Evolutionary conservation across 2,329 filamentous ascomycete genomes (phyloP).

Genomic region (Colletotrichum scovillei): DNA sequence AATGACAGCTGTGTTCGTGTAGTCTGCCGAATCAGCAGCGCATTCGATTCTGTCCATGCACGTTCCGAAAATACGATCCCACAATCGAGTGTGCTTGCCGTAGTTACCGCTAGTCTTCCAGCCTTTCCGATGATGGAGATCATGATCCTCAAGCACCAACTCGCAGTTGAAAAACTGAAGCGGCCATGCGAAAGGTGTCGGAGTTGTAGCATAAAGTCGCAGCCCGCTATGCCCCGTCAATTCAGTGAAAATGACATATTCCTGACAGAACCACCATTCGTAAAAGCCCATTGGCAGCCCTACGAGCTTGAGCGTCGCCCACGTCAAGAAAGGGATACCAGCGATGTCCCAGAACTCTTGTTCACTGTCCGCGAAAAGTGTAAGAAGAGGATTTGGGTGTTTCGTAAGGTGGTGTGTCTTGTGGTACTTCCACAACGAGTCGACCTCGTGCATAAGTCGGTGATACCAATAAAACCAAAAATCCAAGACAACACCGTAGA

Average conservation of each 20-base stretch:
- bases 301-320: conserved; percentile 45
- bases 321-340: conserved; percentile 53
- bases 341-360: conserved; percentile 56
- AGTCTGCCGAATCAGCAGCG: conserved; percentile 45
- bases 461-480: conserved; percentile 59
- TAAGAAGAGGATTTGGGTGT: conserved; percentile 55
- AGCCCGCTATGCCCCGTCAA: conserved; percentile 52
- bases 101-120: conserved; percentile 52
- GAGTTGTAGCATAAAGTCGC: conserved; percentile 48
- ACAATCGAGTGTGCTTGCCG: conserved; percentile 51
- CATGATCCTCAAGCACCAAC: conserved; percentile 55
- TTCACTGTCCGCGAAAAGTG: conserved; percentile 53
- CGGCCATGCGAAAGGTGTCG: conserved; percentile 48
- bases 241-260: conserved; percentile 55
- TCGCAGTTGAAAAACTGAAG: conserved; percentile 47
- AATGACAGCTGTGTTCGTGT: conserved; percentile 39
- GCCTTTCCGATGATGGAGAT: conserved; percentile 52
- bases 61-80: conserved; percentile 51
- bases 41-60: conserved; percentile 50
- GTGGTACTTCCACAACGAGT: conserved; percentile 54
- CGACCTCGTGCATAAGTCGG: conserved; percentile 53
- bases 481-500: conserved; percentile 55
- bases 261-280: conserved; percentile 58
- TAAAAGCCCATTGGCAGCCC: conserved; percentile 58
- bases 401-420: conserved; percentile 58